Conservation (phyloP, 176 grass and related monocot genomes). For the Eremochloa ophiuroides region DNA sequence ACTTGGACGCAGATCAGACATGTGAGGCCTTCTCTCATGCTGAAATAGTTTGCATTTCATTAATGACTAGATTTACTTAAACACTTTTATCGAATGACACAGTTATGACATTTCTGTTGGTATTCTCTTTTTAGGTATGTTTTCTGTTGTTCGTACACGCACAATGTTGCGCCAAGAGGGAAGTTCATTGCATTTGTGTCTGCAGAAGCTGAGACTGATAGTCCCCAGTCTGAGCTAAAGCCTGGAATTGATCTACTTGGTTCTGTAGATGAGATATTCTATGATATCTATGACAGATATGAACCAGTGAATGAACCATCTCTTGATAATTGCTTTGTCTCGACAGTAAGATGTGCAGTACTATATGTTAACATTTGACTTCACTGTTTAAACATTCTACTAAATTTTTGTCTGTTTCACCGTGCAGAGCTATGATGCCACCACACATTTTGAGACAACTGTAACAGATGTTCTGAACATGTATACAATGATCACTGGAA, state of each 20-base stretch:
- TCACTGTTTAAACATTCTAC: background rate
- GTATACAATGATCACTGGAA: slow-evolving; percentile 87
- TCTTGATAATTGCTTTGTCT: slow-evolving; percentile 87
- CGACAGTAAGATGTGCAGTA: slow-evolving; percentile 52
- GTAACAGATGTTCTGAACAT: slow-evolving; percentile 81
- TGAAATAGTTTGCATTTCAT: background rate
- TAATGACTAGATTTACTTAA: background rate
- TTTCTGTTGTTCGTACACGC: slow-evolving; percentile 89
- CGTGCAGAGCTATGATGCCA: slow-evolving; percentile 87
- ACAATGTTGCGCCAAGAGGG: slow-evolving; percentile 90
- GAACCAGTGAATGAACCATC: slow-evolving; percentile 83
- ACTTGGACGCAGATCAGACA: slow-evolving; percentile 88
- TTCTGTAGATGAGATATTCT: slow-evolving; percentile 77
- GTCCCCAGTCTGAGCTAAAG: slow-evolving; percentile 63
- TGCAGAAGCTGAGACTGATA: slow-evolving; percentile 70
- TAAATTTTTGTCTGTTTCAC: slow-evolving; percentile 31
- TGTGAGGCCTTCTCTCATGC: slow-evolving; percentile 47
- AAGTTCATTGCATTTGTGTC: slow-evolving; percentile 96
- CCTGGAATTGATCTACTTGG: slow-evolving; percentile 86
- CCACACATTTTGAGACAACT: slow-evolving; percentile 94
- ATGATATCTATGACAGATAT: slow-evolving; percentile 88
- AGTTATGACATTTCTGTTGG: slow-evolving; percentile 25
- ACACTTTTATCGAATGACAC: background rate
- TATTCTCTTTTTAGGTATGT: slow-evolving; percentile 68
- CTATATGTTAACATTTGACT: slow-evolving; percentile 11